Evolutionary conservation across 2,329 filamentous ascomycete species (phyloP), one percentile per base, ranked within the genome.

Genomic region (Alternaria brassicicola): DNA sequence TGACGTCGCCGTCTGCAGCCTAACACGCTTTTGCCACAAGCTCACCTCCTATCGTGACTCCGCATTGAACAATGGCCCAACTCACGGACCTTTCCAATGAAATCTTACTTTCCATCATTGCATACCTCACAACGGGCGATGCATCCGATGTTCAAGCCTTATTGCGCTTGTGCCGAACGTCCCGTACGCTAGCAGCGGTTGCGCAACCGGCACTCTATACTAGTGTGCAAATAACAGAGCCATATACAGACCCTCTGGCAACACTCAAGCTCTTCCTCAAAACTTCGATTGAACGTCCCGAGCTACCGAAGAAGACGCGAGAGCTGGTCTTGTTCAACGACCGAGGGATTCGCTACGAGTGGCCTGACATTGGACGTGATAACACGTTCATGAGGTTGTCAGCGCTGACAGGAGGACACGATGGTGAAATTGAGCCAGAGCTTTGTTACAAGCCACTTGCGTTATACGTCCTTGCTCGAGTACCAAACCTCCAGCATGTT

Each of bases 181-280:
- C 53, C 36, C 43, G 49, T 13, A n/a, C 23, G 21, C 45, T 60
- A n/a, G 41, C 21, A 17, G 19, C 25, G 4, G 31, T 62, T 43
- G 53, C 60, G 33, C 49, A 43, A n/a, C 57, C 60, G 12, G 45
- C 52, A 38, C 60, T 63, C 21, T 49, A 63, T 57, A 57, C 23
- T 6, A 39, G 33, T 35, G 41, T 61, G 25, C 21, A 31, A 21
- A 39, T 61, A n/a, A 6, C 30, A 39, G 33, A 54, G 28, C 28
- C 45, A 30, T 19, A 3, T 13, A 4, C 26, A 3, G 52, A 57
- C 10, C 46, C 53, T 5, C 28, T 57, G 31, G 12, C 19, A n/a
- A 25, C 17, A 36, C 26, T 55, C 4, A 54, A 61, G 39, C 10
- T 50, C 2, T 57, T 63, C 35, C 38, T 63, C 17, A 28, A 39